These are phyloP conservation scores for Oryza brachyantha DNA, from an alignment of 176 grass and related monocot species.

Conservation along the genomic window DNA sequence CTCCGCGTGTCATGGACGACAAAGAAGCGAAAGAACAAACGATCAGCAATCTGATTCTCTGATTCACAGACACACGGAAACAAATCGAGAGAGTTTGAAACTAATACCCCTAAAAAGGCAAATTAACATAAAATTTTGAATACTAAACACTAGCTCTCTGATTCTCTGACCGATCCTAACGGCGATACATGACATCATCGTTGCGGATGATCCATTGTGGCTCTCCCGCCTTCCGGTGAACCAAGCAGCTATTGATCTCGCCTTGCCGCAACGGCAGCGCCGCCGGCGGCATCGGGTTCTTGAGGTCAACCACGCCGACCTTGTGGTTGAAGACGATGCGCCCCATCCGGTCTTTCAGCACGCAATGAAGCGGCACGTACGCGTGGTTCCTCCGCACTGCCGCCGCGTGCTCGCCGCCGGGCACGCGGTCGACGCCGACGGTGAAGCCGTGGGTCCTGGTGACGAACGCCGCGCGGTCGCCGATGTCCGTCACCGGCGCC, in stretches of 20 bases:
- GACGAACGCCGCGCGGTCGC: slow-evolving; percentile 16
- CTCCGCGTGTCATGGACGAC: no score
- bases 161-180: no score
- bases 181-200: no score
- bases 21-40: no score
- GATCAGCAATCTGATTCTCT: no score
- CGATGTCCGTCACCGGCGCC: slow-evolving; percentile 6
- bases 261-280: background rate
- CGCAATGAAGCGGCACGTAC: background rate
- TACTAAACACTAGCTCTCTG: no score
- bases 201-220: background rate
- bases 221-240: background rate
- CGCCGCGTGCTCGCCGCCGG: background rate
- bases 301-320: background rate
- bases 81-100: no score
- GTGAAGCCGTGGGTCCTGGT: slow-evolving; percentile 33
- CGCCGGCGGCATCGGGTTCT: background rate
- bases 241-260: background rate
- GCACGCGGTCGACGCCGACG: background rate
- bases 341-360: no score
- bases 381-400: background rate
- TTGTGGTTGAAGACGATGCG: background rate
- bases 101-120: no score
- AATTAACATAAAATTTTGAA: no score
- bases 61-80: no score